Evolutionary conservation across 2,329 filamentous ascomycete genomes (phyloP), one percentile per base, ranked within the genome.

Genomic region (Fusarium nematophilum): DNA sequence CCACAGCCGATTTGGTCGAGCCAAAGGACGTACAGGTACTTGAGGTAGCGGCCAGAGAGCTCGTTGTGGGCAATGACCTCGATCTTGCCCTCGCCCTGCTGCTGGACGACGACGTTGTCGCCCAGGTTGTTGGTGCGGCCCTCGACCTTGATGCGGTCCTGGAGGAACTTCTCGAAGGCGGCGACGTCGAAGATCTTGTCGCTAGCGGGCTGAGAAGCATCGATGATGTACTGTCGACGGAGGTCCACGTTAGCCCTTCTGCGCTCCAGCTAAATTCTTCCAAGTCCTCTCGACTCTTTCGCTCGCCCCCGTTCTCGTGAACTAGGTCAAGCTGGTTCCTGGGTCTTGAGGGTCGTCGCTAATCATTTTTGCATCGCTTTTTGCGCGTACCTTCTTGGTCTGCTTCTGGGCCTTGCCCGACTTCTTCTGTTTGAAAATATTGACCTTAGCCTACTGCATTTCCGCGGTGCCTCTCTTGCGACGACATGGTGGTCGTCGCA

Each of bases 181-280:
- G 91, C 89, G 79, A 97, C 89, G 81, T 99, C 95, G 89, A 99
- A 98, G 88, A 99, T 99, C 90, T 98, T 98, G 88, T 99, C 95
- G 85, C 88, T 91, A 73, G 93, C 93, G 75, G 95, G 95, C 85
- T 98, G 94, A 76, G 92, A 93, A 81, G 93, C 94, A 86, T 99
- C 96, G 91, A 99, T 98, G 86, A 96, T 90, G 90, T 92, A 99
- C 94, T 96, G 72, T 15, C 14, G 11, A 3, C n/a, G 11, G 2
- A 49, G 21, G 15, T 54, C 17, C 18, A 29, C 13, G 57, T 69
- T 55, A 68, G 68, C 17, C n/a, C n/a, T 18, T 37, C 11, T n/a
- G 21, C 26, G 29, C n/a, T n/a, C n/a, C n/a, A n/a, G n/a, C n/a
- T n/a, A n/a, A n/a, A n/a, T n/a, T n/a, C n/a, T n/a, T n/a, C n/a